Evolutionary conservation across 352 stramenopile genomes (phyloP), one percentile per base, ranked within the genome.

Genomic region (Phytophthora meadii): DNA sequence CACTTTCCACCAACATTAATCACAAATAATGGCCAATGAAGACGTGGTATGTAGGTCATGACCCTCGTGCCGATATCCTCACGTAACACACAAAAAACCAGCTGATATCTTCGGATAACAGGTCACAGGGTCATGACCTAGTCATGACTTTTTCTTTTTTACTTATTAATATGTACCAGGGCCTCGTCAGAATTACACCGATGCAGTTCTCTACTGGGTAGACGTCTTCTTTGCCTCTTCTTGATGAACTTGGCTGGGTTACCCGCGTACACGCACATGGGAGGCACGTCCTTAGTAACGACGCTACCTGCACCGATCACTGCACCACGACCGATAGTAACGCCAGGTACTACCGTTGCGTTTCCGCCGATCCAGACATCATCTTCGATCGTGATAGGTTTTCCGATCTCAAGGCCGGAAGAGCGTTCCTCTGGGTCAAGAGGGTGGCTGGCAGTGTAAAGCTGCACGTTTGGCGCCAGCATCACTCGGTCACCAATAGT

Each of bases 351-450:
- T 28, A 97, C 79, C 40, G 88, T 77, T 1, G 70, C 79, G 49
- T 72, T 76, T 14, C 82, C 89, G 12, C 89, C 90, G 67, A 97
- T 82, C 87, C 83, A 97, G 56, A 86, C 81, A 72, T 96, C 73
- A 39, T 94, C 79, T 9, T 81, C 90, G 53, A 96, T 95, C 24
- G 76, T 91, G 64, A 88, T 74, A 28, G 81, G 78, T 48, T 81
- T 82, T 53, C 82, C 83, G 41, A 79, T 54, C 58, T 95, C 87
- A 22, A 68, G 19, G 0, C 72, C 70, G 1, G 46, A 66, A 15
- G 66, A 55, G 44, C 89, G 76, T 28, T 57, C 25, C 10, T 76
- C 48, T 0, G 75, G 70, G 25, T 88, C 74, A 7, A 95, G 48
- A 7, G 89, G 89, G 61, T 97, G 89, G 14, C 52, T 90, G 4